Base-by-base conservation (phyloP, 768 basidiomycete genomes). In the Mycena crocata region DNA sequence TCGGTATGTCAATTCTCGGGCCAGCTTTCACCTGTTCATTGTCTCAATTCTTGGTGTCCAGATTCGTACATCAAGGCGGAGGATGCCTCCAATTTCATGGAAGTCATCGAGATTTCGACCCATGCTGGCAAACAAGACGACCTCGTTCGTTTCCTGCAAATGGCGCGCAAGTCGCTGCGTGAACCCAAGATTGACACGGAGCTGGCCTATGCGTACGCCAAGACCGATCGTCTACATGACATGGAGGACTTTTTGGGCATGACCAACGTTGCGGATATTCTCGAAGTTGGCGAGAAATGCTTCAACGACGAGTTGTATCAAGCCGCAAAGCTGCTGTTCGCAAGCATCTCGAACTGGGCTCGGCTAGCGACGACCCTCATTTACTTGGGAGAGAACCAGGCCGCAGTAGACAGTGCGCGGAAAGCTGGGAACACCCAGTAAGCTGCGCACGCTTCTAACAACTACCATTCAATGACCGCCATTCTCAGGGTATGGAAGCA, bases 191-290 rank as follows among this genome's bases (percentile, higher is more conserved):
- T 99, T 72, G 98, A 99, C 77, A 98, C 98, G 12, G 96, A 99
- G 81, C 83, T 99, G 35, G 97, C 98, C 15, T 98, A 98, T 76
- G 94, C 98, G 6, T 99, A 99, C 77, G 98, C 98, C 24, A 98
- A 98, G 85, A 96, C 92, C 35, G 98, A 99, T 76, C 91, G 98
- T 57, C 81, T 99, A 17, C 97, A 99, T 76, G 98, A 99, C 75
- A 99, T 99, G 98, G 98, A 99, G 75, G 98, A 99, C 81, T 99
- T 99, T 88, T 83, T 99, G 71, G 87, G 87, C 26, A 97, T 98
- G 93, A 99, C 98, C 46, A 99, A 99, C 70, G 98, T 99, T 50
- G 98, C 98, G 7, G 98, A 99, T 75, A 85, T 98, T 55, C 85
- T 99, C 24, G 93, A 94, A 70, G 98, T 99, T 58, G 98, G 98